phyloP scores from a whole-genome alignment of 2,329 filamentous ascomycete species.

The Curvularia eragrostidis region DNA sequence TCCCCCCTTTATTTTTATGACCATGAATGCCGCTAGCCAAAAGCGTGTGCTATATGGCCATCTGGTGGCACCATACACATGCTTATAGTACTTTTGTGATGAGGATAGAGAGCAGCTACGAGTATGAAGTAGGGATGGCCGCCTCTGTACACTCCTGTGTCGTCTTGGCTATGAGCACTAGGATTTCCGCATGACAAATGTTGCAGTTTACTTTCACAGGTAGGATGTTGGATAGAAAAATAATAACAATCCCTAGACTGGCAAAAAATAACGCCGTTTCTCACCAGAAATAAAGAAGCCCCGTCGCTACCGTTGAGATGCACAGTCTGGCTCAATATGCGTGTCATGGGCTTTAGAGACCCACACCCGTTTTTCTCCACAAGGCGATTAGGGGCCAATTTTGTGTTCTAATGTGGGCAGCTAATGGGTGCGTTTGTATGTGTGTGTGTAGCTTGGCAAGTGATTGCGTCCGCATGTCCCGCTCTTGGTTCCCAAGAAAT shows the following conservation, averaged over 20 bases:
- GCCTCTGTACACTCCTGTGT: not conserved
- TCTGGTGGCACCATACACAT: too few species aligned
- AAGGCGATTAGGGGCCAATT: not conserved
- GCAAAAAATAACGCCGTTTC: not conserved
- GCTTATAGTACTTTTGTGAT: not conserved
- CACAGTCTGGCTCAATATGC: not conserved
- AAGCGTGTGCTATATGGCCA: not conserved
- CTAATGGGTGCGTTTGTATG: not conserved
- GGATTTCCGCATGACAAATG: not conserved
- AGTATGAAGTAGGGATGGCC: not conserved
- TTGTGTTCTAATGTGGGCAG: not conserved
- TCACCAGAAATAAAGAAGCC: not conserved
- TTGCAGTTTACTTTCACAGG: not conserved
- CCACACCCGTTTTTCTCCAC: not conserved
- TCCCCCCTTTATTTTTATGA: too few species aligned
- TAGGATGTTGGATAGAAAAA: not conserved
- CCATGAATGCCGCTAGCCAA: not conserved
- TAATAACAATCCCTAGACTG: too few species aligned
- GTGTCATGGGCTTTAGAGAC: not conserved
- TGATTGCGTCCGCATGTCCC: not conserved
- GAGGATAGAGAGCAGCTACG: not conserved
- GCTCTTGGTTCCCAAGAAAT: conserved; percentile 9
- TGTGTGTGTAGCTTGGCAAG: conserved; percentile 1
- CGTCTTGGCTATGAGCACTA: not conserved
- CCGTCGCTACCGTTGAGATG: not conserved